These are phyloP conservation scores for Paracoccidioides lutzii DNA, from an alignment of 2,329 filamentous ascomycete genomes.

Conservation along the genomic window DNA sequence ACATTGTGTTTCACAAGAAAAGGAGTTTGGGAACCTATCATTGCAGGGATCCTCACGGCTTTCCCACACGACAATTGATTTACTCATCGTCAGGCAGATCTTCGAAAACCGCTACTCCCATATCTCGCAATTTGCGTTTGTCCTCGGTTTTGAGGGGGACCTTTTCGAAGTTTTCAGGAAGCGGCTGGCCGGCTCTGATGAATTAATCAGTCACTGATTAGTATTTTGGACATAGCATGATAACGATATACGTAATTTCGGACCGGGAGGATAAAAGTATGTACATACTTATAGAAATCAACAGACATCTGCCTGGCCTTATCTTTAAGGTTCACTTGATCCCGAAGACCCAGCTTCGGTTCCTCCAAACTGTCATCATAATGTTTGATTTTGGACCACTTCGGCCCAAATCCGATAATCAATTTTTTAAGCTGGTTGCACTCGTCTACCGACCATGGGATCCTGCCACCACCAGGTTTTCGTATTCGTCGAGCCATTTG, in stretches of 20 bases:
- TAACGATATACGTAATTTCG: neutral
- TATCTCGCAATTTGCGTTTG: conserved; percentile 1
- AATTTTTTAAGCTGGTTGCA: conserved; percentile 35
- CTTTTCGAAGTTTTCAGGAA: conserved; percentile 34
- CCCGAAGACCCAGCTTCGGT: conserved; percentile 26
- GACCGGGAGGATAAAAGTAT: neutral
- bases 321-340: conserved; percentile 43
- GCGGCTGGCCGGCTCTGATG: conserved; percentile 17
- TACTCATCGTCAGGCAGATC: neutral
- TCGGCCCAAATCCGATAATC: conserved; percentile 34
- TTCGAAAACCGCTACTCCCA: conserved; percentile 3
- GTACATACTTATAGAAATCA: conserved; percentile 30
- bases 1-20: neutral
- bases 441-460: conserved; percentile 28
- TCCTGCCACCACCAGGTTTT: neutral
- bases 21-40: neutral
- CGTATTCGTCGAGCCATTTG: neutral
- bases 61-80: neutral
- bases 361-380: conserved; percentile 19
- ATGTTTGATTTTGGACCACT: conserved; percentile 36
- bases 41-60: neutral
- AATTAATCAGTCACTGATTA: neutral
- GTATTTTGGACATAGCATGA: neutral
- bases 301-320: conserved; percentile 43
- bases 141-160: conserved; percentile 25